These are phyloP conservation scores for Helotiales sp. DNA, from an alignment of 2,329 filamentous ascomycete genomes.

Conservation along the genomic window DNA sequence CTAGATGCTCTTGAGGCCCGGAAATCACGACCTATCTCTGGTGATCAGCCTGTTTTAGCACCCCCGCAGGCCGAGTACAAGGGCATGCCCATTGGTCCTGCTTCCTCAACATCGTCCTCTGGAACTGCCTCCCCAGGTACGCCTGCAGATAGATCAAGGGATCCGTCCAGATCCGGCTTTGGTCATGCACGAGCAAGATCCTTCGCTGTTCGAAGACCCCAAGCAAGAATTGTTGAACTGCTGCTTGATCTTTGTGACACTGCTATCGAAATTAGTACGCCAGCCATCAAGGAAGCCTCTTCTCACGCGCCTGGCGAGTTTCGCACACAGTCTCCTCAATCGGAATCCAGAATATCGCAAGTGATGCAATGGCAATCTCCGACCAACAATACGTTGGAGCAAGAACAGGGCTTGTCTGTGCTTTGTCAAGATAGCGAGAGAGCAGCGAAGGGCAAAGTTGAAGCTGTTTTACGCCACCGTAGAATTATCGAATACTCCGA, in stretches of 20 bases:
- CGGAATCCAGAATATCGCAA: conserved; percentile 91
- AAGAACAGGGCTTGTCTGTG: conserved; percentile 86
- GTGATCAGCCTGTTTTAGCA: conserved; percentile 52
- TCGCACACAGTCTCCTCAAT: conserved; percentile 92
- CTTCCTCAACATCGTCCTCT: conserved; percentile 68
- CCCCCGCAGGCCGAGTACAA: conserved; percentile 80
- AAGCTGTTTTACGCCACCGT: conserved; percentile 88
- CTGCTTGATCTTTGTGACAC: conserved; percentile 96
- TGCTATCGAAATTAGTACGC: conserved; percentile 90
- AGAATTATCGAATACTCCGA: conserved; percentile 96
- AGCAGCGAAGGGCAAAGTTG: conserved; percentile 85
- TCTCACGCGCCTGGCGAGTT: conserved; percentile 74
- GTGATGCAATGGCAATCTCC: conserved; percentile 97
- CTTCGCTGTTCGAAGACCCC: conserved; percentile 87
- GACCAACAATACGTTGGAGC: conserved; percentile 86
- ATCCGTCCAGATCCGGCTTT: conserved; percentile 69
- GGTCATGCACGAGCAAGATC: conserved; percentile 83
- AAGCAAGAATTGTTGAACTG: conserved; percentile 92
- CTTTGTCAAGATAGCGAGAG: conserved; percentile 91
- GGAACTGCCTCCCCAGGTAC: conserved; percentile 73
- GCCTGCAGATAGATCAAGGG: conserved; percentile 72
- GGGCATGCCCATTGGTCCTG: conserved; percentile 80
- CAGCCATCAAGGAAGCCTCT: conserved; percentile 84
- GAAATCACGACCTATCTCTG: conserved; percentile 65
- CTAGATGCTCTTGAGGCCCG: conserved; percentile 88